Percentiles rank a stretch among this genome's conserved stretches.
Evolutionary conservation across 2,329 filamentous ascomycete species (phyloP).

Genomic region (Fusarium liriodendri): DNA sequence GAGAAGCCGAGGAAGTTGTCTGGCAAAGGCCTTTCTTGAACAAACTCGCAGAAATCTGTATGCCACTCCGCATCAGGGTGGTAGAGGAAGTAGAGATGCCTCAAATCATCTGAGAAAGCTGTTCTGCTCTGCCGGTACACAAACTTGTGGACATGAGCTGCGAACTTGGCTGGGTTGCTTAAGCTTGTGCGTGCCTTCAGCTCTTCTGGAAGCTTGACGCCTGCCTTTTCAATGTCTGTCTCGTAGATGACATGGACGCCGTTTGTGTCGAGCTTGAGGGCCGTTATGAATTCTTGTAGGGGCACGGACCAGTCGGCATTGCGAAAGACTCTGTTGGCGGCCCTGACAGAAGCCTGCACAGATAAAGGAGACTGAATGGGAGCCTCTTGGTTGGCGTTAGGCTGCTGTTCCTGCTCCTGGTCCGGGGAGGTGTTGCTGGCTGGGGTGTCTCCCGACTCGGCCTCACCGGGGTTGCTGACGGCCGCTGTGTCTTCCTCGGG

Average conservation of each 20-base stretch:
- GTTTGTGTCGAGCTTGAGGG: conserved; percentile 21
- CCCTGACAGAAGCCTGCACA: conserved; percentile 24
- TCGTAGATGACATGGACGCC: conserved; percentile 28
- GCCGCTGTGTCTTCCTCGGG: conserved; percentile 6
- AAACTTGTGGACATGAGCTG: conserved; percentile 25
- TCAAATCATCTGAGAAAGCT: conserved; percentile 13
- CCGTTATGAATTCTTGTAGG: conserved; percentile 23
- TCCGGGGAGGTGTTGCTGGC: conserved; percentile 12
- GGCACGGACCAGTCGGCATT: conserved; percentile 28
- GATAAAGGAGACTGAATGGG: conserved; percentile 10
- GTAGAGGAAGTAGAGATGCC: conserved; percentile 30
- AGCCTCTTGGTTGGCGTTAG: conserved; percentile 1
- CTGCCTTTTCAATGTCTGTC: conserved; percentile 21
- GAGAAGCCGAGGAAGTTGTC: conserved; percentile 32
- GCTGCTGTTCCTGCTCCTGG: conserved; percentile 1
- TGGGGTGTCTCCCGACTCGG: background rate
- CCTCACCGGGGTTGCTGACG: conserved; percentile 4
- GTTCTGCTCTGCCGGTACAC: conserved; percentile 22
- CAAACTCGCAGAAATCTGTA: conserved; percentile 21
- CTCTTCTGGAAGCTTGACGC: conserved; percentile 27
- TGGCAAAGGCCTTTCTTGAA: conserved; percentile 27
- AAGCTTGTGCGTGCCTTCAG: conserved; percentile 19
- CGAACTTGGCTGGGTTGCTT: conserved; percentile 23
- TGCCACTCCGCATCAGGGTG: conserved; percentile 31
- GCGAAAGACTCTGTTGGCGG: conserved; percentile 25